Conservation (phyloP, 1,284 basidiomycete genomes). For the Ganoderma lingzhi region DNA sequence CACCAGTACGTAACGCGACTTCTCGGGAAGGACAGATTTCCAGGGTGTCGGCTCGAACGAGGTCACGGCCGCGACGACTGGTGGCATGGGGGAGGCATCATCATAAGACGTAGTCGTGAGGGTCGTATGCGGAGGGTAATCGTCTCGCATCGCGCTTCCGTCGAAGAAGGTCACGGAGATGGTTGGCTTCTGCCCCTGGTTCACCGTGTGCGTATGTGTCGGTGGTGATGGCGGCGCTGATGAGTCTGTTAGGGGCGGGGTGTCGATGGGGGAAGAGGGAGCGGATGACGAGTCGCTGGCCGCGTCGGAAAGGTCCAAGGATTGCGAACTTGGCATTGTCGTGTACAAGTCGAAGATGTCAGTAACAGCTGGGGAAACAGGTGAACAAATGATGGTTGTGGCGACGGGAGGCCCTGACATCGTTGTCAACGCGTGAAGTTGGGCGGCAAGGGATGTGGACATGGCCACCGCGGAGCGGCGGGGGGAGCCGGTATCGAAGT, state of each 20-base stretch:
- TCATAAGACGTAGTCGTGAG: not conserved
- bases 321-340: slow-evolving; percentile 21
- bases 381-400: slow-evolving; percentile 32
- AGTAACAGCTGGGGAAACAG: slow-evolving; percentile 35
- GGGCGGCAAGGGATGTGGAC: slow-evolving; percentile 15
- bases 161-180: slow-evolving; percentile 32
- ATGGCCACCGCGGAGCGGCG: slow-evolving; percentile 13
- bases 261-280: slow-evolving; percentile 26
- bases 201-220: slow-evolving; percentile 16
- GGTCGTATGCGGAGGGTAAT: not conserved
- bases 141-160: slow-evolving; percentile 12
- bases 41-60: slow-evolving; percentile 18
- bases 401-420: slow-evolving; percentile 14
- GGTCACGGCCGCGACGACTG: slow-evolving; percentile 7
- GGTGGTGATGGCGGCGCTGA: slow-evolving; percentile 15
- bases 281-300: slow-evolving; percentile 25
- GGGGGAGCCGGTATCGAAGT: slow-evolving; percentile 26
- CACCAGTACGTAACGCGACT: slow-evolving; percentile 12
- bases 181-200: slow-evolving; percentile 18
- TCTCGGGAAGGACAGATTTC: slow-evolving; percentile 8
- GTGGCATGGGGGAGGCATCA: not conserved
- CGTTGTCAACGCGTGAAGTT: slow-evolving; percentile 24
- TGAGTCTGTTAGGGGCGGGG: slow-evolving; percentile 14
- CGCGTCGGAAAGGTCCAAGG: slow-evolving; percentile 21
- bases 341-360: slow-evolving; percentile 33